Evolutionary conservation across 2,329 filamentous ascomycete genomes (phyloP), one percentile per base, ranked within the genome.

Genomic region (Diplodia scrobiculata): DNA sequence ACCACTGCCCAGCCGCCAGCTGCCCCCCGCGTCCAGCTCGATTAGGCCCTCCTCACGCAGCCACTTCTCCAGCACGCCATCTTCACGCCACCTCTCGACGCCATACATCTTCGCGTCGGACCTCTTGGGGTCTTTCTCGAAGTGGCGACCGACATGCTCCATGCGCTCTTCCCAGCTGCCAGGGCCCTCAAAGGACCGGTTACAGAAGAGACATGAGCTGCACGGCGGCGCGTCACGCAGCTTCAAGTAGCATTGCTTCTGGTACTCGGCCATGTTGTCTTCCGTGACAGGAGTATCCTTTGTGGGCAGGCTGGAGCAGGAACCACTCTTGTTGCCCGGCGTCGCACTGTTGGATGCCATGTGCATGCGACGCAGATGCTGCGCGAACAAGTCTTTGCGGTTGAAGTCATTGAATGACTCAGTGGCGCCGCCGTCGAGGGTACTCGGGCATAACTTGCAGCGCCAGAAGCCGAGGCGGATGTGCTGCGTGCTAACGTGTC

Each of bases 281-380:
- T 90, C 85, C 17, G 71, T 75, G 41, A 81, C 73, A 0, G 71
- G 70, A 13, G 34, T 14, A 17, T 54, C 50, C 47, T 52, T 48
- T 27, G 36, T 3, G 19, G 41, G 32, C 13, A 45, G 25, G 1
- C 29, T 48, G 68, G 71, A 17, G 65, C 34, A 48, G 4, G 36
- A 72, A 36, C 29, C 32, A 79, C 84, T 70, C 69, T 66, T 76
- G 71, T 67, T 79, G 75, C 48, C 70, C 71, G 68, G 73, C 69
- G 55, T 70, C 68, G 65, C n/a, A n/a, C 9, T 63, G 27, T 48
- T 34, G 13, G 82, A 76, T 0, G 85, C 84, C 0, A 85, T 82
- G 74, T 97, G 93, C 91, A 96, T 96, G 54, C 94, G 89, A 5
- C 91, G 86, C 1, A 94, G 83, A 73, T 97, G 94, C 73, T 96